phyloP scores from a whole-genome alignment of 164 flowering plant species.

The Brasenia schreberi region DNA sequence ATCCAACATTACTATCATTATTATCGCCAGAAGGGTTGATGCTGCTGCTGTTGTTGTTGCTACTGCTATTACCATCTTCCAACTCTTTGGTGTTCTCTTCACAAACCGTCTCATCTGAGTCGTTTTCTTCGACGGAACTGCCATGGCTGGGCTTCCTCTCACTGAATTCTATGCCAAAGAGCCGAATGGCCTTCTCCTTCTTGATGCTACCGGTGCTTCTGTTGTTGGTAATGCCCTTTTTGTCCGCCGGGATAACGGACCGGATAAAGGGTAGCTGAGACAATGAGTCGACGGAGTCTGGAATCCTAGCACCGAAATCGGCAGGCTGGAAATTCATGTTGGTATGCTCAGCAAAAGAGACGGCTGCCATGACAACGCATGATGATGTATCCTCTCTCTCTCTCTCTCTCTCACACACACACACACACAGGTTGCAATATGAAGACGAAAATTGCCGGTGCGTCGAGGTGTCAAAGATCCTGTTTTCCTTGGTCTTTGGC shows the following conservation, averaged over 20 bases:
- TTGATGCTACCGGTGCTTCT: not conserved
- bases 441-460: not conserved
- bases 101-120: slow-evolving; percentile 11
- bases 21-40: not conserved
- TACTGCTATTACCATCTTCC: slow-evolving; percentile 2
- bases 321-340: not conserved
- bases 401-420: too few relatives aligned
- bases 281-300: slow-evolving; percentile 60
- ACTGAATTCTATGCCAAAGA: slow-evolving; percentile 75
- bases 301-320: not conserved
- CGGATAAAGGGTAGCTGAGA: slow-evolving; percentile 91
- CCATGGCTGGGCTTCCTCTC: not conserved
- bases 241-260: slow-evolving; percentile 23
- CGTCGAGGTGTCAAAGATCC: not conserved
- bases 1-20: not conserved
- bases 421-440: too few relatives aligned
- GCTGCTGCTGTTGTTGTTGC: not conserved
- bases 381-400: not conserved
- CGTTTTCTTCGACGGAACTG: slow-evolving; percentile 2
- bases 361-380: not conserved
- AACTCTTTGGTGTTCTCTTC: slow-evolving; percentile 12
- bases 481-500: not conserved
- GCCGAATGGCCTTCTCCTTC: slow-evolving; percentile 54
- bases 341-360: not conserved
- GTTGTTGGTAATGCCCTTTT: not conserved